These are phyloP conservation scores for Pseudonectria foliicola DNA, from an alignment of 2,329 filamentous ascomycete genomes.

Conservation along the genomic window DNA sequence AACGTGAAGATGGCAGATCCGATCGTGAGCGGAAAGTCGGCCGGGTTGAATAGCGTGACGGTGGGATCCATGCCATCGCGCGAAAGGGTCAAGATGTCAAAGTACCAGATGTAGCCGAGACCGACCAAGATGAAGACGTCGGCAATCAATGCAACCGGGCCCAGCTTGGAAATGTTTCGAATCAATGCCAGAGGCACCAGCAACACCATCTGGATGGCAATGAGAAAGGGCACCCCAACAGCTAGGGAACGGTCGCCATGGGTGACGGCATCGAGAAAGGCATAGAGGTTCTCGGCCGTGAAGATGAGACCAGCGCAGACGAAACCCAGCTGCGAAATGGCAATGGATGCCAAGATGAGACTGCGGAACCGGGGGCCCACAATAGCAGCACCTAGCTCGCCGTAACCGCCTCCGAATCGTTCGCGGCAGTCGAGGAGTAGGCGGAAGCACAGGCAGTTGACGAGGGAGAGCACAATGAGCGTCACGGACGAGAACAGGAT, in stretches of 20 bases:
- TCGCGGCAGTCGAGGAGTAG: constrained; percentile 61
- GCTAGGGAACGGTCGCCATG: constrained; percentile 42
- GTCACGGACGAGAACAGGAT: constrained; percentile 68
- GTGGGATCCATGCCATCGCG: constrained; percentile 49
- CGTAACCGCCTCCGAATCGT: constrained; percentile 62
- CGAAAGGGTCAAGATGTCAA: constrained; percentile 53
- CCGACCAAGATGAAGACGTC: constrained; percentile 67
- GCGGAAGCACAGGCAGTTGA: constrained; percentile 66
- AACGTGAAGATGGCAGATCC: constrained; percentile 73
- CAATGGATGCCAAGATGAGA: constrained; percentile 63
- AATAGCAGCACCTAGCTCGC: constrained; percentile 63
- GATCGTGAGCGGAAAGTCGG: constrained; percentile 61
- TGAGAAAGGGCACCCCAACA: constrained; percentile 47
- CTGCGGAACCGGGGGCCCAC: constrained; percentile 55
- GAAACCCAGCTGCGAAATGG: constrained; percentile 69
- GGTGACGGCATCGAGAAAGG: constrained; percentile 59
- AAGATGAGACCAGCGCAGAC: constrained; percentile 74
- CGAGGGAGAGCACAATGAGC: constrained; percentile 54
- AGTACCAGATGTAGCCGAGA: constrained; percentile 66
- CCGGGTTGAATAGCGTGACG: constrained; percentile 64
- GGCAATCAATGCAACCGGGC: constrained; percentile 60
- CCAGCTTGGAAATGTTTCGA: constrained; percentile 68
- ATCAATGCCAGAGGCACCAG: constrained; percentile 63
- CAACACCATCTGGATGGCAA: constrained; percentile 57
- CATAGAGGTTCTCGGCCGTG: constrained; percentile 64